phyloP scores from a whole-genome alignment of 2,329 filamentous ascomycete species.

The Emmonsiellopsis sp. region DNA sequence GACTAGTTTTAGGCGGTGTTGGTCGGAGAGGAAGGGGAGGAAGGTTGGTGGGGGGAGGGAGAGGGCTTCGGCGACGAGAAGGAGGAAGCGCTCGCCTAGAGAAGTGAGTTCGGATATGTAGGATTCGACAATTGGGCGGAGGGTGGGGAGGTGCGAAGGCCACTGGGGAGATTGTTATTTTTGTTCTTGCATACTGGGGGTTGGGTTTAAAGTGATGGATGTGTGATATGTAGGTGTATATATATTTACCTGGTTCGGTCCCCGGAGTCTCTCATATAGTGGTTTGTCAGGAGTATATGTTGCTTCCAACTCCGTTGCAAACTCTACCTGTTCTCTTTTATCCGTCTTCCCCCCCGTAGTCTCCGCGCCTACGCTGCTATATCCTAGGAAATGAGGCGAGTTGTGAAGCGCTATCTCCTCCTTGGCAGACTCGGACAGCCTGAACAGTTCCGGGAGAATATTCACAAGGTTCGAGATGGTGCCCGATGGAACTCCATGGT shows the following conservation, averaged over 20 bases:
- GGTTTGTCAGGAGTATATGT: slow-evolving; percentile 24
- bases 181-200: background rate
- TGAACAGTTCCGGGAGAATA: slow-evolving; percentile 15
- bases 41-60: slow-evolving; percentile 40
- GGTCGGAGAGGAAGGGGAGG: slow-evolving; percentile 44
- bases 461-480: slow-evolving; percentile 13
- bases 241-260: slow-evolving; percentile 36
- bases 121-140: slow-evolving; percentile 31
- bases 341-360: slow-evolving; percentile 46
- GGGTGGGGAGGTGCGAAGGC: slow-evolving; percentile 27
- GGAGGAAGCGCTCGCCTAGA: slow-evolving; percentile 45
- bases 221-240: slow-evolving; percentile 11
- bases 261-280: slow-evolving; percentile 36
- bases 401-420: slow-evolving; percentile 28
- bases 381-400: slow-evolving; percentile 53
- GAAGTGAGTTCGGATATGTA: slow-evolving; percentile 45
- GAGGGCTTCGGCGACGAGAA: slow-evolving; percentile 48
- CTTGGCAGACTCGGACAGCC: slow-evolving; percentile 12
- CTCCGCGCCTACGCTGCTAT: slow-evolving; percentile 47
- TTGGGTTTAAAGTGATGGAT: background rate
- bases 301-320: slow-evolving; percentile 44
- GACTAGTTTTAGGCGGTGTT: slow-evolving; percentile 52
- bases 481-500: slow-evolving; percentile 13
- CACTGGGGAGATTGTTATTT: slow-evolving; percentile 25
- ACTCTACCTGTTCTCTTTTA: slow-evolving; percentile 50